These are phyloP conservation scores for Trapa incisa DNA, from an alignment of 345 rosid species.

Conservation along the genomic window DNA sequence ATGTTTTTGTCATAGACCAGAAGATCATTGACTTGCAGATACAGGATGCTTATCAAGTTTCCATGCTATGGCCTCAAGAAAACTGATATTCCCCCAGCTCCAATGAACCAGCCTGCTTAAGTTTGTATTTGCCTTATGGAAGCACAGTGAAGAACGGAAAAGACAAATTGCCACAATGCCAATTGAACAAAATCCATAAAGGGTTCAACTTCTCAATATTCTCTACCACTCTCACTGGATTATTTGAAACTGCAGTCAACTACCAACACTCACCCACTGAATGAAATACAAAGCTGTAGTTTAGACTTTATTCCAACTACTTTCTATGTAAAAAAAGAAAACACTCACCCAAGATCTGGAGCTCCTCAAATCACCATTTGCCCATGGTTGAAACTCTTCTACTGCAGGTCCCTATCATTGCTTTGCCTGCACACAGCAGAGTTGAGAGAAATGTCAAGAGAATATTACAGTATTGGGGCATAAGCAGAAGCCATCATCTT, in stretches of 20 bases:
- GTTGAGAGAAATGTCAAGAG: not conserved
- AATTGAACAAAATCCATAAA: too few species aligned
- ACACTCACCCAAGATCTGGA: not conserved
- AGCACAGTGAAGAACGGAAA: too few species aligned
- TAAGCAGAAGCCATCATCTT: not conserved
- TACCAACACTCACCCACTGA: not conserved
- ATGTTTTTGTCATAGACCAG: too few species aligned
- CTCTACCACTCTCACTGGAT: not conserved
- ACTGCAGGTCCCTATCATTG: constrained; percentile 15
- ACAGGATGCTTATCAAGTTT: too few species aligned
- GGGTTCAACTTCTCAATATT: not conserved
- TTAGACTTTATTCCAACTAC: not conserved
- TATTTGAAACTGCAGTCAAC: not conserved
- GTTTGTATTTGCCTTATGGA: too few species aligned
- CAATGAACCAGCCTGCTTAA: too few species aligned
- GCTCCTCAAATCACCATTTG: not conserved
- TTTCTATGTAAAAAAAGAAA: not conserved
- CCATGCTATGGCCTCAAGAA: too few species aligned
- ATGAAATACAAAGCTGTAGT: not conserved
- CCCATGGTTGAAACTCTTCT: not conserved
- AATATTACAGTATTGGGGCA: not conserved
- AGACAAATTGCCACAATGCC: too few species aligned
- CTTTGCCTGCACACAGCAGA: constrained; percentile 18
- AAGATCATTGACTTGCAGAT: too few species aligned
- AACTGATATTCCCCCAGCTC: too few species aligned